Evolutionary conservation across 768 basidiomycete genomes (phyloP).

Genomic region (Boletus insuetus): DNA sequence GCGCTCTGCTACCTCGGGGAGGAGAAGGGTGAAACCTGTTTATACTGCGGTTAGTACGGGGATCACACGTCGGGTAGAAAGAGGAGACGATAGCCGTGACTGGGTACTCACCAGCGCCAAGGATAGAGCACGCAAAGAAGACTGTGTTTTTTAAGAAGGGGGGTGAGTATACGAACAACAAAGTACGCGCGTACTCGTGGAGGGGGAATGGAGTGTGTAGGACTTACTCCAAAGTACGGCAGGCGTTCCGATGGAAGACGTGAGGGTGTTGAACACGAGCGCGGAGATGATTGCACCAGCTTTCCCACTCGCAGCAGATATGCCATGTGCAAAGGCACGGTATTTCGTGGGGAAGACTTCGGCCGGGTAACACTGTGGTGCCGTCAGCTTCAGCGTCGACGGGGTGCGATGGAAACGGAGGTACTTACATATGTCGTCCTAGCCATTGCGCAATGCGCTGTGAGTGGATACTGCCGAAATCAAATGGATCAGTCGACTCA

Average conservation of each 20-base stretch:
- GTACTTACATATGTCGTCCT: constrained; percentile 52
- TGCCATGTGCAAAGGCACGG: constrained; percentile 70
- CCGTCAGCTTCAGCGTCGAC: constrained; percentile 1
- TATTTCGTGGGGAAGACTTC: constrained; percentile 81
- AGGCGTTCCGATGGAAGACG: constrained; percentile 59
- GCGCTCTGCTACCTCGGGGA: constrained; percentile 50
- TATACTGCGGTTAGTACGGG: not conserved
- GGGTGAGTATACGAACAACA: not conserved
- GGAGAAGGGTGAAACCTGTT: constrained; percentile 41
- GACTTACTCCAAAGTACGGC: constrained; percentile 69
- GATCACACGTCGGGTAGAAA: not conserved
- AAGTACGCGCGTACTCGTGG: not conserved
- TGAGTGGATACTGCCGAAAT: not conserved
- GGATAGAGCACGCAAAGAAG: constrained; percentile 63
- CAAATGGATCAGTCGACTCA: constrained; percentile 27
- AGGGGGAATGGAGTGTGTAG: not conserved
- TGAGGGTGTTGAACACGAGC: constrained; percentile 67
- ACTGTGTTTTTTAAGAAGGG: constrained; percentile 36
- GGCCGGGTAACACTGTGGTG: constrained; percentile 61
- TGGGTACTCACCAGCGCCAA: constrained; percentile 44
- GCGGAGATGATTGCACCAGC: constrained; percentile 75
- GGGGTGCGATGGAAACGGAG: no score
- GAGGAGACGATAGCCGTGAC: not conserved
- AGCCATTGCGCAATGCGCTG: not conserved
- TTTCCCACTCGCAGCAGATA: constrained; percentile 73